Conservation (phyloP, 2,329 filamentous ascomycete species). For the Leptographium radiaticola region DNA sequence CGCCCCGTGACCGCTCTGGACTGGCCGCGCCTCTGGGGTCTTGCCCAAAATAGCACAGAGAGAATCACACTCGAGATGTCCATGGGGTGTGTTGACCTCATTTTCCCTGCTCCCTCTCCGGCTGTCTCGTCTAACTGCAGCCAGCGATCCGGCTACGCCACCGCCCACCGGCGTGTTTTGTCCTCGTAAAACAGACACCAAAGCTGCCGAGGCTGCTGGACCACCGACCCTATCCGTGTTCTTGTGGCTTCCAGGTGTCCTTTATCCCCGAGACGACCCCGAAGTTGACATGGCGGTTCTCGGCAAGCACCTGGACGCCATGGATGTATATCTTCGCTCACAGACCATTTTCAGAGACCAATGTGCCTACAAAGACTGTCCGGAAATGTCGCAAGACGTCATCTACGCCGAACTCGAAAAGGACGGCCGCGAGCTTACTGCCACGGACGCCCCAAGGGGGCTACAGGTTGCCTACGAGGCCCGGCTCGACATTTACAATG, state of each 20-base stretch:
- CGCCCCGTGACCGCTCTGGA: constrained; percentile 9
- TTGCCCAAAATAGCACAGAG: constrained; percentile 10
- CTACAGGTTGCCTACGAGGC: constrained; percentile 15
- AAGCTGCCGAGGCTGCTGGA: no score
- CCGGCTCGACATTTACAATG: constrained; percentile 26
- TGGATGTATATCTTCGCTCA: constrained; percentile 8
- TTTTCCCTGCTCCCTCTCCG: background rate
- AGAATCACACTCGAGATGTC: constrained; percentile 12
- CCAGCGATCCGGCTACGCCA: background rate
- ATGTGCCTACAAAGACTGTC: constrained; percentile 10
- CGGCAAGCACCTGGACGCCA: constrained; percentile 5
- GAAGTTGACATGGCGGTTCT: background rate
- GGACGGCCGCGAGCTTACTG: constrained; percentile 4
- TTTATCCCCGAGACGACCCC: background rate
- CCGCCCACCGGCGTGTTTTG: background rate
- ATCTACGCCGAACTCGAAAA: constrained; percentile 15
- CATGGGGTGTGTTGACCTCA: constrained; percentile 3
- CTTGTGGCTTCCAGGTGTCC: background rate
- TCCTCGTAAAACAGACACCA: background rate
- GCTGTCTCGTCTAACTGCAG: background rate
- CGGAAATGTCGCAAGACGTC: constrained; percentile 5
- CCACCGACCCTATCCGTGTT: background rate
- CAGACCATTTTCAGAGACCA: constrained; percentile 9
- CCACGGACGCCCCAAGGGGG: background rate
- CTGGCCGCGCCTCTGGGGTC: constrained; percentile 15